Evolutionary conservation across 208 protist genomes (phyloP).

Genomic region (Porcisia hertigi): DNA sequence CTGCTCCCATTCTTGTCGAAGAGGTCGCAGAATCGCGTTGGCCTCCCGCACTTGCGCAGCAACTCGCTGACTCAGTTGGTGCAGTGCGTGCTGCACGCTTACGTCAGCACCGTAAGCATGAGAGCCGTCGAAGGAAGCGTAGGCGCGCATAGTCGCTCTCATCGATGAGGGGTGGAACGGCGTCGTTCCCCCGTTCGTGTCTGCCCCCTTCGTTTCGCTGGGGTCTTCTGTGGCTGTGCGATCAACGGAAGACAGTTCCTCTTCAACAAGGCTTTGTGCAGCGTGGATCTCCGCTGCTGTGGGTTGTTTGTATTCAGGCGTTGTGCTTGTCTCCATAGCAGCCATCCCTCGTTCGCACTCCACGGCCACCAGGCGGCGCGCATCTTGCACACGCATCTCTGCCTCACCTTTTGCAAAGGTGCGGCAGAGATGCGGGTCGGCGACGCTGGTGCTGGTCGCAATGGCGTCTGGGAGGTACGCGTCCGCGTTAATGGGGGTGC

Average conservation of each 20-base stretch:
- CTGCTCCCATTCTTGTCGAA: constrained; percentile 32
- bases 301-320: neutral
- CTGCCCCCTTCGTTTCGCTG: neutral
- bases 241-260: constrained; percentile 6
- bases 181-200: neutral
- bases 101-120: constrained; percentile 20
- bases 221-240: neutral
- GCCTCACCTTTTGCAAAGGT: constrained; percentile 10
- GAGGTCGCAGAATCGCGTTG: constrained; percentile 19
- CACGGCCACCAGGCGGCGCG: constrained; percentile 27
- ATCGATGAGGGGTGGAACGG: constrained; percentile 1
- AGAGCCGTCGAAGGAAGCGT: constrained; percentile 6
- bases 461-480: neutral
- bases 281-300: neutral
- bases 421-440: neutral
- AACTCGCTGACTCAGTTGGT: constrained; percentile 26
- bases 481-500: neutral
- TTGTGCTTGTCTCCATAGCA: neutral
- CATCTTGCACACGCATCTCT: constrained; percentile 10
- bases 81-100: constrained; percentile 28
- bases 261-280: constrained; percentile 9
- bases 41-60: constrained; percentile 27
- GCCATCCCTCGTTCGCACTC: constrained; percentile 22
- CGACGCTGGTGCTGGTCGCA: neutral
- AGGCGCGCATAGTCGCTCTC: constrained; percentile 2